A percentile compares a stretch with the other conserved stretches of the same genome.
phyloP scores from a whole-genome alignment of 257 asterid genomes.

The Scutellaria baicalensis region DNA sequence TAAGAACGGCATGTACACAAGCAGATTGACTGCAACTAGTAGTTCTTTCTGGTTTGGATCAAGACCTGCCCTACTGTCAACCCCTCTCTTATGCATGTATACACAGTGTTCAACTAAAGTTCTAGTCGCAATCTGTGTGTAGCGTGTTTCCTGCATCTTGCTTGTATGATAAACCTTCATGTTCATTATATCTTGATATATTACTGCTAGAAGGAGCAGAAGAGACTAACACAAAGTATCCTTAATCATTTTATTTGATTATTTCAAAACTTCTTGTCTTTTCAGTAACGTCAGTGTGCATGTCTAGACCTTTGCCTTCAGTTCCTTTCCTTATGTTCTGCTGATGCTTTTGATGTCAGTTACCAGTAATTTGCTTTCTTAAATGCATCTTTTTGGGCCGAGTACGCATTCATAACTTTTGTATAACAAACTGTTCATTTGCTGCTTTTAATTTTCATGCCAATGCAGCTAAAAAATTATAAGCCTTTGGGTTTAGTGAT shows the following conservation, averaged over 20 bases:
- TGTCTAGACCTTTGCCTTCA: not conserved
- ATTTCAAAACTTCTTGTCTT: not conserved
- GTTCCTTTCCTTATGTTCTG: not conserved
- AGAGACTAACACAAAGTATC: not conserved
- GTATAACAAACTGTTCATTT: not conserved
- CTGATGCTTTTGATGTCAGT: not conserved
- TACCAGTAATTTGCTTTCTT: not conserved
- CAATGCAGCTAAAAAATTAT: slow-evolving; percentile 69
- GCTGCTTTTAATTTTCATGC: not conserved
- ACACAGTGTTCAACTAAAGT: not conserved
- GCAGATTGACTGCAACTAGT: not conserved
- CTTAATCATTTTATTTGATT: not conserved
- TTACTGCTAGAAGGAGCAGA: not conserved
- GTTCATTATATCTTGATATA: not conserved
- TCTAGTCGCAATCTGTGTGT: not conserved
- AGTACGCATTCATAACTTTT: not conserved
- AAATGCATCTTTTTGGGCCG: not conserved
- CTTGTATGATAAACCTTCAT: not conserved
- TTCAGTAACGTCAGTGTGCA: not conserved
- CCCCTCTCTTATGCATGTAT: not conserved
- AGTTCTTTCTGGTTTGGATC: not conserved
- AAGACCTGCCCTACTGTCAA: not conserved
- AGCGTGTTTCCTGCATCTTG: no score
- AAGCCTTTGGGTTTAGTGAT: slow-evolving; percentile 64
- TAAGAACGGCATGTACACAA: not conserved